Conservation (phyloP, 2,329 filamentous ascomycete species). For the Saccharata proteae region DNA sequence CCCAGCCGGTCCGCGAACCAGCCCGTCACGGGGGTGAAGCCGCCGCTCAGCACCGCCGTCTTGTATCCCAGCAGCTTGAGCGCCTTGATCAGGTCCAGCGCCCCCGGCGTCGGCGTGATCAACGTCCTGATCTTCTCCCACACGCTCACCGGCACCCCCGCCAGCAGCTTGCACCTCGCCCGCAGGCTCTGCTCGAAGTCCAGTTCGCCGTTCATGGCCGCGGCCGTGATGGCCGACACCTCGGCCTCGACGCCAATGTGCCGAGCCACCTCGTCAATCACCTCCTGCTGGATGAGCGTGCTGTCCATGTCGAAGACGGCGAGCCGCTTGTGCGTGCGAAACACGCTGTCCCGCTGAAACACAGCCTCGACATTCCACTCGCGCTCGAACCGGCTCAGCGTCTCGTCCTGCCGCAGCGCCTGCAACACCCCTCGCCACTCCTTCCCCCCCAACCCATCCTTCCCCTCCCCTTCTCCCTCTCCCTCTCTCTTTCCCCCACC, state of each 20-base stretch:
- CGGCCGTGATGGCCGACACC: constrained; percentile 78
- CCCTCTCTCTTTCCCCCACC: constrained; percentile 25
- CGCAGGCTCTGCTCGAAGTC: constrained; percentile 80
- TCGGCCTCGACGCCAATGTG: constrained; percentile 59
- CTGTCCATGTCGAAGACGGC: constrained; percentile 99
- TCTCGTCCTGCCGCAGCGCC: constrained; percentile 68
- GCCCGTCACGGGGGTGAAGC: constrained; percentile 76
- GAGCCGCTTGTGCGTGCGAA: constrained; percentile 67
- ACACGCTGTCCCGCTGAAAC: constrained; percentile 61
- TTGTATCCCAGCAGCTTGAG: constrained; percentile 71
- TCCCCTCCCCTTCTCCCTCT: no score
- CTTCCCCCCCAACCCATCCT: no score
- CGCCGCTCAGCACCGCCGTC: constrained; percentile 82
- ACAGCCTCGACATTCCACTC: constrained; percentile 84
- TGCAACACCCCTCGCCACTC: constrained; percentile 40
- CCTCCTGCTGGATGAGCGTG: constrained; percentile 92
- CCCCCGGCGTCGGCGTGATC: constrained; percentile 73
- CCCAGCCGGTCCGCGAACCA: constrained; percentile 76
- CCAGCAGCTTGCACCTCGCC: constrained; percentile 67
- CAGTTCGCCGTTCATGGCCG: constrained; percentile 91
- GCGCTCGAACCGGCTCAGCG: constrained; percentile 67
- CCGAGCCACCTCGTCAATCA: constrained; percentile 88
- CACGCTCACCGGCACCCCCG: constrained; percentile 65
- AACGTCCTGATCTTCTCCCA: constrained; percentile 65
- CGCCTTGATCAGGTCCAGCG: constrained; percentile 58